Evolutionary conservation across 2,329 filamentous ascomycete genomes (phyloP).

Genomic region (Trichophyton equinum): DNA sequence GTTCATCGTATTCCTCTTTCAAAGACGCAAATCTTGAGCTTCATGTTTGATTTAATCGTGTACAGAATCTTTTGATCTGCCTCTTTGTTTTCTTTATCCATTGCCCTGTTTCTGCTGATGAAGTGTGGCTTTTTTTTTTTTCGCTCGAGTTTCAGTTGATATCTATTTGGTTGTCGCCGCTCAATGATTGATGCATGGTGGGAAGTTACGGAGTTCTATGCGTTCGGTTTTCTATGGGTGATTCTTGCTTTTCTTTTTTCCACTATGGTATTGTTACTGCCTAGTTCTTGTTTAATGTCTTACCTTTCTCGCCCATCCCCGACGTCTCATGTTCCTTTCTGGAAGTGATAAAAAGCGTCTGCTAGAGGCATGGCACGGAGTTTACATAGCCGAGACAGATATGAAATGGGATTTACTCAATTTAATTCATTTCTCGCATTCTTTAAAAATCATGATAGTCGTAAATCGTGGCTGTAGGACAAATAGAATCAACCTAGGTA

Average conservation of each 20-base stretch:
- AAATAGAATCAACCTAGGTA: neutral
- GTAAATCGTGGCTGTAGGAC: neutral
- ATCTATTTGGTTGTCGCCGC: neutral
- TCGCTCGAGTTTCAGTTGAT: neutral
- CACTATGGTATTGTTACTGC: neutral
- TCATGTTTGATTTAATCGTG: neutral
- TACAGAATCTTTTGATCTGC: neutral
- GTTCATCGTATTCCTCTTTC: neutral
- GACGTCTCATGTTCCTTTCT: neutral
- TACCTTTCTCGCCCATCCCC: neutral
- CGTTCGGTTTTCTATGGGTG: neutral
- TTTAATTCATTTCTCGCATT: neutral
- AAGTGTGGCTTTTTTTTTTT: neutral
- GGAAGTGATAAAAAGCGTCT: constrained; percentile 1
- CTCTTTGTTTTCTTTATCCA: too few species aligned
- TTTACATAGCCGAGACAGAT: constrained; percentile 1
- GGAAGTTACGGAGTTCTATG: constrained; percentile 1
- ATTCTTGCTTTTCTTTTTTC: neutral
- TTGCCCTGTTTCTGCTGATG: neutral
- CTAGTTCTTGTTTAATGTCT: neutral
- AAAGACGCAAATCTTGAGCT: neutral
- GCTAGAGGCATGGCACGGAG: constrained; percentile 2
- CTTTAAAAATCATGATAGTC: neutral
- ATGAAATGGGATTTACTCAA: constrained; percentile 1
- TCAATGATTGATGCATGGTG: constrained; percentile 1